These are phyloP conservation scores for Tulasnella sp. DNA, from an alignment of 768 basidiomycete species.

Conservation along the genomic window DNA sequence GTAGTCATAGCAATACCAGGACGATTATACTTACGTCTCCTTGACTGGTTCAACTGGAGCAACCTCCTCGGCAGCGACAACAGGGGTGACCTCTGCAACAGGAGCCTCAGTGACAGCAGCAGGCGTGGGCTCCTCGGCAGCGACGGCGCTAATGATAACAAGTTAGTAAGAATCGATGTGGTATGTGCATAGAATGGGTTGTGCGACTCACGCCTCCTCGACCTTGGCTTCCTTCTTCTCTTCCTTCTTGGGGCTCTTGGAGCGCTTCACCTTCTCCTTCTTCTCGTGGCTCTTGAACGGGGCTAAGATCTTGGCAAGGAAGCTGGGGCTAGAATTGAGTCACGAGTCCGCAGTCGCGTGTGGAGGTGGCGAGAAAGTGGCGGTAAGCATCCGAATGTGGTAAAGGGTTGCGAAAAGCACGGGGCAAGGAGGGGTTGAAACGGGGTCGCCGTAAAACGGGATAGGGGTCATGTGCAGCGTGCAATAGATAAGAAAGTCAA, in stretches of 20 bases:
- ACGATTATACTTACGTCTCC: conserved; percentile 47
- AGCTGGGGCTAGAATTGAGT: conserved; percentile 41
- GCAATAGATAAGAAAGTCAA: not conserved
- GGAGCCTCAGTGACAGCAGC: conserved; percentile 26
- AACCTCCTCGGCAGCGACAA: conserved; percentile 33
- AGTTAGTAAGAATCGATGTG: not conserved
- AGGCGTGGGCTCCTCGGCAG: not conserved
- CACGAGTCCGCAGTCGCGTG: too few species aligned
- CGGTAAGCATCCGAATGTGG: conserved; percentile 45
- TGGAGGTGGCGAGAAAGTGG: too few species aligned
- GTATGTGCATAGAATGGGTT: not conserved
- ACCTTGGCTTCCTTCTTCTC: conserved; percentile 70
- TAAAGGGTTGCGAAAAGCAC: conserved; percentile 31
- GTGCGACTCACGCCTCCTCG: conserved; percentile 30
- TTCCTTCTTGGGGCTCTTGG: conserved; percentile 61
- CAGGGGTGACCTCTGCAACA: conserved; percentile 32
- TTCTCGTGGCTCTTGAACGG: conserved; percentile 51
- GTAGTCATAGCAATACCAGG: too few species aligned
- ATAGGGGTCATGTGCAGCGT: conserved; percentile 12
- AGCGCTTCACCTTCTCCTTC: conserved; percentile 53
- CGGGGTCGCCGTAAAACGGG: not conserved
- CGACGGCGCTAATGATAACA: too few species aligned
- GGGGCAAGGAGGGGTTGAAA: not conserved
- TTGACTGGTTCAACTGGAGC: conserved; percentile 44
- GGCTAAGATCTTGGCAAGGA: conserved; percentile 69